Conservation (phyloP, 2,329 filamentous ascomycete species). For the Exophiala lecanii-corni region DNA sequence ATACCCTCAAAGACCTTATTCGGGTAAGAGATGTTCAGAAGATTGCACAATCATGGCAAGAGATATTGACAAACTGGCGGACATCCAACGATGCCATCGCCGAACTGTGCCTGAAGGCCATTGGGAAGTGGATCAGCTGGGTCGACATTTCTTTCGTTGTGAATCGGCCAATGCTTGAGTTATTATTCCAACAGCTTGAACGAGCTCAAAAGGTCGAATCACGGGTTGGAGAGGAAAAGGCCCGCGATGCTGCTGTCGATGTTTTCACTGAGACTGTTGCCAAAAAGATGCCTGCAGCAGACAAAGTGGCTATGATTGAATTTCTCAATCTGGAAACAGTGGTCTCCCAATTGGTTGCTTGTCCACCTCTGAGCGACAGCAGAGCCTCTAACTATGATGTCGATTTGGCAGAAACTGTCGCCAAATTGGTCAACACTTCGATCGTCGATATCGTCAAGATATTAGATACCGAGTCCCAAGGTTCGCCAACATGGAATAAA, state of each 20-base stretch:
- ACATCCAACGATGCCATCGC: constrained; percentile 67
- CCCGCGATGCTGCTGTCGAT: constrained; percentile 86
- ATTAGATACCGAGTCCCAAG: constrained; percentile 62
- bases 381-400: constrained; percentile 88
- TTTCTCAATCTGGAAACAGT: constrained; percentile 86
- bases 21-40: constrained; percentile 82
- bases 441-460: constrained; percentile 82
- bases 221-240: constrained; percentile 69
- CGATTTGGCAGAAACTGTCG: constrained; percentile 89
- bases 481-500: constrained; percentile 62
- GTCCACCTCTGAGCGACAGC: constrained; percentile 72
- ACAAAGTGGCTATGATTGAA: constrained; percentile 90
- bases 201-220: constrained; percentile 58
- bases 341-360: constrained; percentile 77
- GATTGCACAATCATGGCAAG: constrained; percentile 85
- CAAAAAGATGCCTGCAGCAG: constrained; percentile 93
- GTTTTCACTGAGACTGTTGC: constrained; percentile 92
- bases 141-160: constrained; percentile 93
- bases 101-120: constrained; percentile 83
- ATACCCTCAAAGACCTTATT: constrained; percentile 84
- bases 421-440: constrained; percentile 89
- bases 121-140: constrained; percentile 98
- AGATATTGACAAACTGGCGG: constrained; percentile 75
- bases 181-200: constrained; percentile 83
- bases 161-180: constrained; percentile 78